Evolutionary conservation across 306 rosid species (phyloP), one percentile per base, ranked within the genome.

Genomic region (Cyamopsis tetragonoloba): DNA sequence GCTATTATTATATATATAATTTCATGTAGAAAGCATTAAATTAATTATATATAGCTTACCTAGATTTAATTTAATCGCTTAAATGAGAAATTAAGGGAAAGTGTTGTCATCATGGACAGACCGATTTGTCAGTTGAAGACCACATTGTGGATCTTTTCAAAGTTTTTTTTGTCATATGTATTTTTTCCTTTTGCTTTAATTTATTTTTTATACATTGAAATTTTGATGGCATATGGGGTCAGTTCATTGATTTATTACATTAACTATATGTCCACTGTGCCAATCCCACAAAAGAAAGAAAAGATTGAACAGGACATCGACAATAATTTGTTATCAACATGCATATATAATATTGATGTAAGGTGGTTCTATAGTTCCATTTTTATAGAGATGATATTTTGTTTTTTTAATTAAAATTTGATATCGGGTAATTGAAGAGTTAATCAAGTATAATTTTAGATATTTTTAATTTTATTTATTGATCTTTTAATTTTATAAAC

Each of bases 101-200:
- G 76, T 68, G 70, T 41, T 68, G 27, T 44, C 55, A 57, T 72
- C 14, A 67, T 31, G 38, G 83, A 80, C 80, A 71, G 55, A 42
- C 87, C 80, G 43, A 43, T 71, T 70, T 77, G 81, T 77, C 80
- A 7, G 32, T 53, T 74, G 20, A 55, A 54, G 55, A 57, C 71
- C 76, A 50, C 44, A 39, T 11, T 66, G 39, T 47, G 60, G 61
- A 35, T 66, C 73, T 43, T 55, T 55, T 10, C 30, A 27, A 6
- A 9, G n/a, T n/a, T 15, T 13, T 50, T 57, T 18, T 47, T 64
- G 68, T 44, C 48, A 35, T 57, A 1, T 58, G 7, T 24, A 23
- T 39, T 13, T 22, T 32, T 66, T 24, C 23, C 8, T 12, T 39
- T 66, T 18, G 20, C 3, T 22, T 78, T 63, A n/a, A 18, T 61